Evolutionary conservation across 2,329 filamentous ascomycete species (phyloP).

Genomic region (Diaporthe sp.): DNA sequence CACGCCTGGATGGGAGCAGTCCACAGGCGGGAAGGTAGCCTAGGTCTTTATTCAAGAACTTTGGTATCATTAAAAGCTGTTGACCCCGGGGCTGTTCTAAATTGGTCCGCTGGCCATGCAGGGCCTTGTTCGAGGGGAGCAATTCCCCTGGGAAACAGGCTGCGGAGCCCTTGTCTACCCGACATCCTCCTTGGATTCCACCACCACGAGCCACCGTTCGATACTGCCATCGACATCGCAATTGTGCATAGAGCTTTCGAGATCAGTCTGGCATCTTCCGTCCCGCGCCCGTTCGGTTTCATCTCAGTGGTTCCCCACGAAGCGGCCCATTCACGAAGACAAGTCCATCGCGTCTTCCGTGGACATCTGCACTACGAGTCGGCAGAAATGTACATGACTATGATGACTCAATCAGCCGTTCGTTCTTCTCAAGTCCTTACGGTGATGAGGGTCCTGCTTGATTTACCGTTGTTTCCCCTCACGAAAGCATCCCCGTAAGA

Average conservation of each 20-base stretch:
- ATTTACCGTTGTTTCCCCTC: constrained; percentile 91
- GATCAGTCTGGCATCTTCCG: neutral
- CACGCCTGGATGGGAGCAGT: neutral
- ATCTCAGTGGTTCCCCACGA: too few relatives aligned
- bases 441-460: neutral
- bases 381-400: constrained; percentile 80
- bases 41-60: neutral
- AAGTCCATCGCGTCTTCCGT: neutral
- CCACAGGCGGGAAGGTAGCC: neutral
- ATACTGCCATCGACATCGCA: neutral
- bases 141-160: neutral
- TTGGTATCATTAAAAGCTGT: neutral
- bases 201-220: neutral
- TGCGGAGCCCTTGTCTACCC: neutral
- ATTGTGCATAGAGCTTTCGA: neutral
- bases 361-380: constrained; percentile 57
- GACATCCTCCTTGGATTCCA: too few relatives aligned
- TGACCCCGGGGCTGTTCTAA: neutral
- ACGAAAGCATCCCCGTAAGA: constrained; percentile 96
- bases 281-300: neutral
- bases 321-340: neutral
- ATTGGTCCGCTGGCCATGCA: neutral
- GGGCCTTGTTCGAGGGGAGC: too few relatives aligned
- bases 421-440: constrained; percentile 10
- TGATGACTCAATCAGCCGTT: constrained; percentile 33